Evolutionary conservation across 345 rosid genomes (phyloP), one percentile per base, ranked within the genome.

Genomic region (Hypericum androsaemum): DNA sequence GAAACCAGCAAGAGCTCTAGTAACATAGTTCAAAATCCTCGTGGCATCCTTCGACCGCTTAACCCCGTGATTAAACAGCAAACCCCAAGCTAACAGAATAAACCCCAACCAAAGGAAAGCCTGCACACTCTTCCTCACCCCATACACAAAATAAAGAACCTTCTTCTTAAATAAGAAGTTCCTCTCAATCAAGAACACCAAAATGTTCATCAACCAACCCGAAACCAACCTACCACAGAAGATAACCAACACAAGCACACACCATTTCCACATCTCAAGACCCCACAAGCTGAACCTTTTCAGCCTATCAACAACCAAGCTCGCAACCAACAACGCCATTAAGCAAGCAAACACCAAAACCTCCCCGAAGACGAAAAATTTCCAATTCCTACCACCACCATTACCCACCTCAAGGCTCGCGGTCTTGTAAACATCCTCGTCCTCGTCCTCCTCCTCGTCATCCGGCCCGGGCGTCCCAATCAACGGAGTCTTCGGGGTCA

Each of bases 81-180:
- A 57, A 7, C 14, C 77, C 89, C 89, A 79, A 36, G 85, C 74
- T 41, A 74, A 16, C 41, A 79, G 81, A 15, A 77, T 55, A 45
- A 82, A 58, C 10, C 76, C 54, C 17, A 82, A 50, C 85, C 82
- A 82, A 37, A 74, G 36, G 39, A 72, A 73, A 37, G 66, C 76
- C 50, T 69, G 70, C 40, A 77, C 80, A 64, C 82, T 82, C 56
- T 38, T 66, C 56, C 68, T 79, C 61, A 82, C 10, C 37, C 89
- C 82, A 41, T 60, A 70, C 22, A 83, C 78, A 58, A 80, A 83
- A 59, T 83, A 83, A 38, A 83, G 50, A 47, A 82, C 85, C 63
- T 82, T 82, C 64, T 82, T 82, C 62, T 63, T 77, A 28, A 79
- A 74, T 77, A 77, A 52, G 52, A 68, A 82, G 62, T 74, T 79